Evolutionary conservation across 495 filamentous ascomycete genomes (phyloP).

Genomic region (Glutinoglossum americanum): DNA sequence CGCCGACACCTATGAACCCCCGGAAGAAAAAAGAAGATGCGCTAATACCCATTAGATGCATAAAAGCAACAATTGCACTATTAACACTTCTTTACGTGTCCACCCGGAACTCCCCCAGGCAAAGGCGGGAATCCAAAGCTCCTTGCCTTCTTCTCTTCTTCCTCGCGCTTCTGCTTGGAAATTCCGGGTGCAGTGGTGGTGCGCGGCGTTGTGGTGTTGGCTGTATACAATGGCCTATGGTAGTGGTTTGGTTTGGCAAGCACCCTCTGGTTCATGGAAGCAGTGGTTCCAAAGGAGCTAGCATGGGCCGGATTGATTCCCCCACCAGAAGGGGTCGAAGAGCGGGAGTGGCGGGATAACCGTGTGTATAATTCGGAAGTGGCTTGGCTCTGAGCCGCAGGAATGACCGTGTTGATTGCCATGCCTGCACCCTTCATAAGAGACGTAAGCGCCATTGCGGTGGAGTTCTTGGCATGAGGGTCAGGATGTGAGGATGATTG

Average conservation of each 20-base stretch:
- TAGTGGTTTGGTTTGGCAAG: conserved; percentile 3
- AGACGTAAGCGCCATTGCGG: background rate
- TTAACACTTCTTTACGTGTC: background rate
- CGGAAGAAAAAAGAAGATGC: no score
- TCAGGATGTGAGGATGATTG: conserved; percentile 1
- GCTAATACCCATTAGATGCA: background rate
- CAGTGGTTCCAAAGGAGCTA: conserved; percentile 5
- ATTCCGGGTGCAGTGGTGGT: background rate
- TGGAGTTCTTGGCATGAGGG: background rate
- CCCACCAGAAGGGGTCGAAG: conserved; percentile 4
- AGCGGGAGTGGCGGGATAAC: conserved; percentile 6
- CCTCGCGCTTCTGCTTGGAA: conserved; percentile 2
- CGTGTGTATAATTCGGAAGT: conserved; percentile 8
- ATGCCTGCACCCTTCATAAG: conserved; percentile 4
- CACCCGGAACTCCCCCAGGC: conserved; percentile 27
- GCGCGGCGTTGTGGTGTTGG: background rate
- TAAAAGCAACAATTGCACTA: background rate
- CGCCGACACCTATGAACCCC: no score
- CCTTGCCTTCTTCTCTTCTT: conserved; percentile 5
- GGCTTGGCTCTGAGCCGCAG: conserved; percentile 5
- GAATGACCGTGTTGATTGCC: conserved; percentile 7
- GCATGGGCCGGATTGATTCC: conserved; percentile 6
- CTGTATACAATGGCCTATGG: background rate
- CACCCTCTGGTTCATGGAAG: conserved; percentile 6
- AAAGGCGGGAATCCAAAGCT: conserved; percentile 9